Percentiles rank a stretch among this genome's conserved stretches.
phyloP scores from a whole-genome alignment of 768 basidiomycete genomes.

The Peribolospora baueri region DNA sequence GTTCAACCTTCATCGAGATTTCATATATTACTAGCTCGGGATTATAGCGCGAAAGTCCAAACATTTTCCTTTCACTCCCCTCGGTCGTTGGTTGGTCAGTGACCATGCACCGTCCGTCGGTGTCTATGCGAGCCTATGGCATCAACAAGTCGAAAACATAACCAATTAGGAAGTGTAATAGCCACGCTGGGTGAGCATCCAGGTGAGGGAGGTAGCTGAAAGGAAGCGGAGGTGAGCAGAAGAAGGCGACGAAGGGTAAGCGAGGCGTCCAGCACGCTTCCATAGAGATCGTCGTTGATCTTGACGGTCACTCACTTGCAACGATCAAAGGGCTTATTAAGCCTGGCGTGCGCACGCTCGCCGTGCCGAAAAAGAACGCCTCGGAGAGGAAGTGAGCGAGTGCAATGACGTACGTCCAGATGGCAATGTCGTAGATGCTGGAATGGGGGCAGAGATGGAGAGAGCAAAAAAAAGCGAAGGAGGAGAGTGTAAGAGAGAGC shows the following conservation, averaged over 20 bases:
- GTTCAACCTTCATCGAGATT: too few species aligned
- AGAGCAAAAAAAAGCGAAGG: neutral
- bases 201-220: slow-evolving; percentile 41
- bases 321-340: slow-evolving; percentile 56
- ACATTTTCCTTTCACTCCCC: too few species aligned
- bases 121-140: too few species aligned
- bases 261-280: neutral
- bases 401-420: slow-evolving; percentile 71
- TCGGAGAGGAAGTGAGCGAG: slow-evolving; percentile 76
- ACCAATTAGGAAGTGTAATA: too few species aligned
- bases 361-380: slow-evolving; percentile 53
- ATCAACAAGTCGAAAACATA: too few species aligned
- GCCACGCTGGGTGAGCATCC: slow-evolving; percentile 48
- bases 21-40: too few species aligned
- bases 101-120: too few species aligned
- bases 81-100: too few species aligned
- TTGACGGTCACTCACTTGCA: slow-evolving; percentile 36
- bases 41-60: too few species aligned
- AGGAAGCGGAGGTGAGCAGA: slow-evolving; percentile 2
- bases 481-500: neutral
- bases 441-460: neutral
- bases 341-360: slow-evolving; percentile 30
- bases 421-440: slow-evolving; percentile 71
- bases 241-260: neutral
- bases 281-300: neutral